These are phyloP conservation scores for Paramecium tetraurelia DNA, from an alignment of 73 alveolate species.

Conservation along the genomic window DNA sequence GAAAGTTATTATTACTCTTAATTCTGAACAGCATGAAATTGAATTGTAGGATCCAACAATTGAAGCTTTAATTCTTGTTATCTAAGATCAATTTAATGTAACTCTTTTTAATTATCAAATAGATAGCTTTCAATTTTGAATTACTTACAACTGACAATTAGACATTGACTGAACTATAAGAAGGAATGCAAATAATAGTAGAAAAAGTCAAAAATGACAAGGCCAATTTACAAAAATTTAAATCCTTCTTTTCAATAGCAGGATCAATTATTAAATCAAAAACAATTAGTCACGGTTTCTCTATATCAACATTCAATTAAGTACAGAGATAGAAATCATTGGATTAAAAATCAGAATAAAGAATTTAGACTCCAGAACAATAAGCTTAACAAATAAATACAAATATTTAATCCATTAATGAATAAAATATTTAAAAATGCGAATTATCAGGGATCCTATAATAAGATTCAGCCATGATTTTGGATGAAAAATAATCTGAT, in stretches of 20 bases:
- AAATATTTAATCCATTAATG: not conserved
- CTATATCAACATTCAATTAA: not conserved
- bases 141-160: conserved; percentile 21
- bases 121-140: not conserved
- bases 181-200: not conserved
- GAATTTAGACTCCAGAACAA: not conserved
- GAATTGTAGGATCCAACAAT: not conserved
- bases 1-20: not conserved
- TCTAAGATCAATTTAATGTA: not conserved
- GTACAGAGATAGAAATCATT: not conserved
- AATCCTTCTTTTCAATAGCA: not conserved
- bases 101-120: not conserved
- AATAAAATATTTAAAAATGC: not conserved
- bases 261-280: not conserved
- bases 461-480: not conserved
- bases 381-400: not conserved
- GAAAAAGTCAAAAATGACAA: not conserved
- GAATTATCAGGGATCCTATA: conserved; percentile 1
- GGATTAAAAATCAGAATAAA: not conserved
- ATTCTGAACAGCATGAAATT: not conserved
- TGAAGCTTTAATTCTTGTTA: not conserved
- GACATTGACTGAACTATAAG: not conserved
- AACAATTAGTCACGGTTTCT: not conserved
- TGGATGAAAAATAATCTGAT: conserved; percentile 3
- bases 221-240: not conserved